Conservation (phyloP, 2,329 filamentous ascomycete genomes). For the Aureobasidium melanogenum region DNA sequence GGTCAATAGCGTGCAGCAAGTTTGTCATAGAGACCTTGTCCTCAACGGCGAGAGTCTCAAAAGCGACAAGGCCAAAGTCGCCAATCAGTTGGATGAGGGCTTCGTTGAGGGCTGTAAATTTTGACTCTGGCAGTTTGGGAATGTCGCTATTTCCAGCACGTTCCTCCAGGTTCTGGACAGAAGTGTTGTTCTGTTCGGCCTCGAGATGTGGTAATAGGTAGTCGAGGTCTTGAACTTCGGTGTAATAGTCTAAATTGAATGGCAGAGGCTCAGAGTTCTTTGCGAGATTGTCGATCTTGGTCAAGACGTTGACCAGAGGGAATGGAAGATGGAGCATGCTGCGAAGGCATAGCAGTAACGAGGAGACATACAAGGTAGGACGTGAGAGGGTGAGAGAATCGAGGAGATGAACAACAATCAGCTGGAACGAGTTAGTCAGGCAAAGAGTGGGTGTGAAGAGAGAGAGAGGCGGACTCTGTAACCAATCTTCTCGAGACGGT, state of each 20-base stretch:
- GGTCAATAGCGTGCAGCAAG: slow-evolving; percentile 77
- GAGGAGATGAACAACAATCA: slow-evolving; percentile 86
- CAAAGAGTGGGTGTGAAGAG: neutral
- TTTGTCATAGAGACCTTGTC: slow-evolving; percentile 97
- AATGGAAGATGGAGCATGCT: slow-evolving; percentile 99
- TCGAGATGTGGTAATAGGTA: slow-evolving; percentile 76
- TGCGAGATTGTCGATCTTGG: slow-evolving; percentile 92
- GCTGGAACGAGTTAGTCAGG: slow-evolving; percentile 44
- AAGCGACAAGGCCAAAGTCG: slow-evolving; percentile 80
- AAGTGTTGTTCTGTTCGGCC: slow-evolving; percentile 55
- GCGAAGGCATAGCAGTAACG: slow-evolving; percentile 81
- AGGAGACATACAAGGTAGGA: slow-evolving; percentile 90
- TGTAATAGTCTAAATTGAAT: slow-evolving; percentile 96
- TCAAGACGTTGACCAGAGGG: slow-evolving; percentile 89
- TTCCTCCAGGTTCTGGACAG: slow-evolving; percentile 13
- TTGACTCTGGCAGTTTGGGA: slow-evolving; percentile 31
- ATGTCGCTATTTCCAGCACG: slow-evolving; percentile 39
- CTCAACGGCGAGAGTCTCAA: slow-evolving; percentile 90
- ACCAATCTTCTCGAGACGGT: slow-evolving; percentile 78
- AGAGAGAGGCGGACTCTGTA: slow-evolving; percentile 68
- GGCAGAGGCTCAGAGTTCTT: slow-evolving; percentile 66
- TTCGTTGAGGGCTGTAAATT: slow-evolving; percentile 76
- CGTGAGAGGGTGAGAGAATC: slow-evolving; percentile 91
- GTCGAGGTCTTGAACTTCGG: slow-evolving; percentile 86
- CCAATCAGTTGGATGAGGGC: slow-evolving; percentile 82